Percentiles rank a stretch among this genome's conserved stretches.
Evolutionary conservation across 768 basidiomycete species (phyloP).

Genomic region (Lentinula sp.): DNA sequence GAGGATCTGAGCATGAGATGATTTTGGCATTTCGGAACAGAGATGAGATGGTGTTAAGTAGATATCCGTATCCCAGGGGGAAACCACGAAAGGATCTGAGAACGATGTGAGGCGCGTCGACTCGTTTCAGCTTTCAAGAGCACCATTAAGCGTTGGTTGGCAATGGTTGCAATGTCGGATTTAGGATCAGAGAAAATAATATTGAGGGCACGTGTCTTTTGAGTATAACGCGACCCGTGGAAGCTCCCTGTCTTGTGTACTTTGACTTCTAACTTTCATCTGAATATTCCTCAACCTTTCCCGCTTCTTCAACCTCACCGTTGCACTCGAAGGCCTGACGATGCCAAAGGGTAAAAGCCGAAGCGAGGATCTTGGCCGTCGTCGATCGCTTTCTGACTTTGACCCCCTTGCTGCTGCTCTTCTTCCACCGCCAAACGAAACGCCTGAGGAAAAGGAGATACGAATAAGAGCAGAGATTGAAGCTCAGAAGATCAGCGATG

Average conservation of each 20-base stretch:
- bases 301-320: not conserved
- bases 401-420: conserved; percentile 69
- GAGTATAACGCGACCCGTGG: not conserved
- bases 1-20: not conserved
- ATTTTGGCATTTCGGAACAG: not conserved
- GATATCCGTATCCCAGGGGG: too few species aligned
- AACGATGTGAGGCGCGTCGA: not conserved
- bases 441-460: conserved; percentile 55
- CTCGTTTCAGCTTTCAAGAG: not conserved
- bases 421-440: conserved; percentile 68
- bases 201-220: not conserved
- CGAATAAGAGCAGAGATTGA: conserved; percentile 63
- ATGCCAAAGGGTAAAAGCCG: conserved; percentile 32
- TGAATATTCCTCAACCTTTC: not conserved
- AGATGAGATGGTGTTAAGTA: not conserved
- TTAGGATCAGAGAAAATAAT: not conserved
- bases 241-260: not conserved
- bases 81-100: not conserved
- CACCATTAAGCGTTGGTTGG: not conserved
- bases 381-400: conserved; percentile 56
- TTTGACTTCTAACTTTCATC: not conserved
- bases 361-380: conserved; percentile 25
- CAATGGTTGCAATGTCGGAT: not conserved
- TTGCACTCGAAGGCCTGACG: not conserved
- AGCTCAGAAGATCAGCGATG: conserved; percentile 68